Evolutionary conservation across 2,329 filamentous ascomycete genomes (phyloP).

Genomic region (Aschersonia sp.): DNA sequence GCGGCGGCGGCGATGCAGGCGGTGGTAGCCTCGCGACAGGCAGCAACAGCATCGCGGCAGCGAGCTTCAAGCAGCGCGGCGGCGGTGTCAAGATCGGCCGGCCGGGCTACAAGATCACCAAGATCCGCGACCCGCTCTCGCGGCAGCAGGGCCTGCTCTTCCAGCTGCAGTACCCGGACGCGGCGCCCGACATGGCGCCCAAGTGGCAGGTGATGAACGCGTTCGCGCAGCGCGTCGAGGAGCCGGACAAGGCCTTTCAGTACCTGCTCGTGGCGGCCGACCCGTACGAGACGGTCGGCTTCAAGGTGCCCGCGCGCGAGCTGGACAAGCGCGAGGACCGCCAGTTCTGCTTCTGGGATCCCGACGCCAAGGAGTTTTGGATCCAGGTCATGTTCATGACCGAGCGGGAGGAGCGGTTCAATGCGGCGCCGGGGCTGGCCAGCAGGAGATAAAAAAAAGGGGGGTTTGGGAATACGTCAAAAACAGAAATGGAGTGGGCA

Average conservation of each 20-base stretch:
- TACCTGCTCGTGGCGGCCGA: constrained; percentile 91
- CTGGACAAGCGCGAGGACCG: constrained; percentile 77
- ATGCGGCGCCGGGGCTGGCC: constrained; percentile 46
- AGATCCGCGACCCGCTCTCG: constrained; percentile 78
- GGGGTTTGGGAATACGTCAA: too few relatives aligned
- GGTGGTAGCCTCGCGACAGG: constrained; percentile 55
- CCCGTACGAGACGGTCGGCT: constrained; percentile 93
- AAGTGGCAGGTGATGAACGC: constrained; percentile 95
- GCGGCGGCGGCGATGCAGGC: constrained; percentile 16
- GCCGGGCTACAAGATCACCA: constrained; percentile 95
- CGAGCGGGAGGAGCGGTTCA: constrained; percentile 84
- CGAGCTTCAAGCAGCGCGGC: constrained; percentile 53
- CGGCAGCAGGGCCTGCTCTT: constrained; percentile 86
- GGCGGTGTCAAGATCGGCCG: constrained; percentile 91
- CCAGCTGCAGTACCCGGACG: constrained; percentile 90
- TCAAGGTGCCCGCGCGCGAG: constrained; percentile 89
- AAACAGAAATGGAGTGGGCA: too few relatives aligned
- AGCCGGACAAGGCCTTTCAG: constrained; percentile 87
- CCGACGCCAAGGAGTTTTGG: constrained; percentile 94
- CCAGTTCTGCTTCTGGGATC: constrained; percentile 92
- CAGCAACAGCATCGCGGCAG: constrained; percentile 59
- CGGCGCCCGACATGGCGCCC: constrained; percentile 58
- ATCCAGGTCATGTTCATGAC: constrained; percentile 97
- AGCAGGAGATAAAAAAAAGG: constrained; percentile 33
- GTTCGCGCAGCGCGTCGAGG: constrained; percentile 89